Percentiles rank a stretch among this genome's conserved stretches.
Evolutionary conservation across 225 moss, liverwort and hornwort species (phyloP).

Genomic region (Physcomitrium patens): DNA sequence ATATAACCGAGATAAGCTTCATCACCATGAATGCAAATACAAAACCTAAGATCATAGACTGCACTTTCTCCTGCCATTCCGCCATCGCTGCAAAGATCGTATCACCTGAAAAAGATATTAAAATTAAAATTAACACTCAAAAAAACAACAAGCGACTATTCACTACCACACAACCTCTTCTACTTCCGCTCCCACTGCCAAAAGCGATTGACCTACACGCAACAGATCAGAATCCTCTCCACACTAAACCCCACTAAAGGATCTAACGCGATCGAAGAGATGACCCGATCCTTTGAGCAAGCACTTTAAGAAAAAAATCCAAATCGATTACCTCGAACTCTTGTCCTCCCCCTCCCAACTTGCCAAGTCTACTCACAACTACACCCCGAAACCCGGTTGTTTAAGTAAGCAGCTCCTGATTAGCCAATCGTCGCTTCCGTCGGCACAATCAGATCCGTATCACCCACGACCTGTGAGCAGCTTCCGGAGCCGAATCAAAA

Average conservation of each 20-base stretch:
- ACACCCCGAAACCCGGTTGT: too few species aligned
- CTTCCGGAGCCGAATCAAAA: too few species aligned
- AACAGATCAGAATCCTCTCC: constrained; percentile 10
- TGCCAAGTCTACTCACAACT: background rate
- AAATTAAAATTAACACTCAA: background rate
- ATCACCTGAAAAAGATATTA: constrained; percentile 2
- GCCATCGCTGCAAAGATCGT: constrained; percentile 63
- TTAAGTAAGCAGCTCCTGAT: background rate
- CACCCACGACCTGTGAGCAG: background rate
- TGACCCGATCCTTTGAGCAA: background rate
- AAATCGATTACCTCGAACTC: background rate
- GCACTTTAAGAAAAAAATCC: background rate
- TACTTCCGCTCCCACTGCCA: background rate
- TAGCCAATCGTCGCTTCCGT: background rate
- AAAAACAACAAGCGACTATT: too few species aligned
- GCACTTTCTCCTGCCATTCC: constrained; percentile 91
- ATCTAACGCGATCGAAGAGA: constrained; percentile 14
- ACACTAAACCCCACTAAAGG: background rate
- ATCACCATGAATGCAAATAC: constrained; percentile 88
- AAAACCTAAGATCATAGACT: constrained; percentile 79
- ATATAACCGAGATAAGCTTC: constrained; percentile 83
- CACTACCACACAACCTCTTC: background rate
- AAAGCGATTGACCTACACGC: background rate
- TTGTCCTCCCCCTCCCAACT: constrained; percentile 20
- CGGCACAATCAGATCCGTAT: background rate